Evolutionary conservation across 768 basidiomycete genomes (phyloP).

Genomic region (Atractiella rhizophila): DNA sequence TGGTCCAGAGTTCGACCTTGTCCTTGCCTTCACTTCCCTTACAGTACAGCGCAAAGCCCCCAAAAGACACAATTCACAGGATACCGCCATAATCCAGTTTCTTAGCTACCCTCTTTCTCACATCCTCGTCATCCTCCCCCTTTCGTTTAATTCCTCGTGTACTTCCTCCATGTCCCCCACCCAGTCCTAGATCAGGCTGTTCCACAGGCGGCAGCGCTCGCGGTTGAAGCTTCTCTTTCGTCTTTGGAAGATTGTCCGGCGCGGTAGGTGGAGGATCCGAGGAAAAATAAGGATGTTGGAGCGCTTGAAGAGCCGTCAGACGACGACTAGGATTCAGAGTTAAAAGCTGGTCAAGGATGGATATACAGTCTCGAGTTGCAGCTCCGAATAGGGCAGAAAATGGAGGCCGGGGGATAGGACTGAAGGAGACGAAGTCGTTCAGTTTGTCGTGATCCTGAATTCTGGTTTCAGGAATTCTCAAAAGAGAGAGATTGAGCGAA

Average conservation of each 20-base stretch:
- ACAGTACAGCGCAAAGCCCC: too few relatives aligned
- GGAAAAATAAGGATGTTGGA: conserved; percentile 63
- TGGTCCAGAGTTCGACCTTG: too few relatives aligned
- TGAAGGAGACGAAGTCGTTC: conserved; percentile 66
- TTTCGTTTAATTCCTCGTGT: too few relatives aligned
- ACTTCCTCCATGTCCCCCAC: too few relatives aligned
- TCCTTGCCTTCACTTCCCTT: too few relatives aligned
- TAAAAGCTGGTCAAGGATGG: conserved; percentile 52
- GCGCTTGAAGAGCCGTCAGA: conserved; percentile 52
- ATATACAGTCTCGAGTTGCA: conserved; percentile 58
- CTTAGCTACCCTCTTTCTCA: too few relatives aligned
- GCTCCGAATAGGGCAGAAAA: conserved; percentile 74
- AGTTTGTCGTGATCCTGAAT: conserved; percentile 63
- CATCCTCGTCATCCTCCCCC: too few relatives aligned
- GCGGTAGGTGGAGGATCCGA: conserved; percentile 34
- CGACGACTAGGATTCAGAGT: conserved; percentile 64
- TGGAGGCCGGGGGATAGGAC: conserved; percentile 57
- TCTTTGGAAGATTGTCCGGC: conserved; percentile 64
- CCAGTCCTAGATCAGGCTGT: too few relatives aligned
- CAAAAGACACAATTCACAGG: too few relatives aligned
- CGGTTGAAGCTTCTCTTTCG: conserved; percentile 23
- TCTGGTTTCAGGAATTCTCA: neutral
- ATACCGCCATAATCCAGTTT: too few relatives aligned
- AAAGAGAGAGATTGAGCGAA: neutral
- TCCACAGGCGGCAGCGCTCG: conserved; percentile 27